Evolutionary conservation across 768 basidiomycete species (phyloP), one percentile per base, ranked within the genome.

Genomic region (Phanerodontia chrysosporium): DNA sequence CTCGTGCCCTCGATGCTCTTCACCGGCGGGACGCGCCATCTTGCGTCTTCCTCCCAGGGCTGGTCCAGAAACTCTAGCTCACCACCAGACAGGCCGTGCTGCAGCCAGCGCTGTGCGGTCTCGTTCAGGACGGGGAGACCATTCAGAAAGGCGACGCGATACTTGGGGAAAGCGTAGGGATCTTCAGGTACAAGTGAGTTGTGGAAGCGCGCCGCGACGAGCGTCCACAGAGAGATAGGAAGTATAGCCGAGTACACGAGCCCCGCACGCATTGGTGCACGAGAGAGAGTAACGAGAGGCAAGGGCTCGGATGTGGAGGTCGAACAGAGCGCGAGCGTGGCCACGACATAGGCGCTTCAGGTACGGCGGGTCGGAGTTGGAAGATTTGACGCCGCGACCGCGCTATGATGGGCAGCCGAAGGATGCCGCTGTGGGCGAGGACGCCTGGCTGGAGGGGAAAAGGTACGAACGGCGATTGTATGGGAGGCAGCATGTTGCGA

Each of bases 131-230:
- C 74, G 27, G 92, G 91, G n/a, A 85, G 81, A 58, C 81, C 81
- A 68, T 90, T 89, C 67, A 94, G 82, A 72, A 90, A 94, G 42
- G 84, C 75, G 60, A 94, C 86, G 44, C 83, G 80, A 69, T 83
- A 89, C 70, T 94, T 94, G 63, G 92, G 92, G 69, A 87, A 92
- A 0, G 92, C 86, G 70, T 84, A 82, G 16, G 84, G 77, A 66
- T 94, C 92, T 65, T 92, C 88, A 28, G 92, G 90, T 48, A 91
- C 78, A 9, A 66, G 67, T 0, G 69, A 69, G 59, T 87, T 83
- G 67, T 90, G 85, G 28, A 86, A 70, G n/a, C 76, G 44, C 45
- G 66, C 58, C 12, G 55, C 59, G 63, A 55, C 62, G 55, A 68
- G 66, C 32, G 73, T 14, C 46, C 58, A 55, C 39, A 66, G 61